A percentile compares a stretch with the other conserved stretches of the same genome.
Conservation (phyloP, 768 basidiomycete genomes). For the Coprinellus aureogranulatus region DNA sequence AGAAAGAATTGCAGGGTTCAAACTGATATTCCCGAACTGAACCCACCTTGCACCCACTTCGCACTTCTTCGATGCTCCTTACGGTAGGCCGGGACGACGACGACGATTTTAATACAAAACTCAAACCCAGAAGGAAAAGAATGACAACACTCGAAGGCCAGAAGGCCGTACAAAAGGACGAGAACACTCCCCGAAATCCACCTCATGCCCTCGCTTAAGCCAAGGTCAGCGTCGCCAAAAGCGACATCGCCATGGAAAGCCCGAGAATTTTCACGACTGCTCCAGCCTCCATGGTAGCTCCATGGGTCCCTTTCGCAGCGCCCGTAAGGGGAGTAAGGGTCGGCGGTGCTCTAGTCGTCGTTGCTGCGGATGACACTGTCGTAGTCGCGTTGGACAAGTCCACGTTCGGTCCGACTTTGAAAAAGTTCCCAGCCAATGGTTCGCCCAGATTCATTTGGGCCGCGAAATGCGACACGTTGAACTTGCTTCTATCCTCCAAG, state of each 20-base stretch:
- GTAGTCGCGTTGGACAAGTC: constrained; percentile 14
- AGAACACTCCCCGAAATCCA: neutral
- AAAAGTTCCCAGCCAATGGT: constrained; percentile 44
- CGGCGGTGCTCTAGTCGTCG: constrained; percentile 5
- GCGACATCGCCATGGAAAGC: neutral
- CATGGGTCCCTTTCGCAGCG: neutral
- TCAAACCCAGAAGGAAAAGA: no score
- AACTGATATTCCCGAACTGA: no score
- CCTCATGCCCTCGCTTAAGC: neutral
- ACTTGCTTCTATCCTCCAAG: constrained; percentile 33
- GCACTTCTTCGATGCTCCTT: no score
- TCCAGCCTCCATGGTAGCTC: neutral
- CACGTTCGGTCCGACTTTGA: constrained; percentile 29
- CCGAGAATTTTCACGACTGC: neutral
- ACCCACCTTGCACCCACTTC: no score
- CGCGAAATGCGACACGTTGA: constrained; percentile 39
- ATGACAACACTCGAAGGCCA: no score
- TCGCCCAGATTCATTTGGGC: constrained; percentile 28
- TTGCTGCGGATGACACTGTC: constrained; percentile 11
- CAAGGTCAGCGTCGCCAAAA: neutral
- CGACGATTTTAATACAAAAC: no score
- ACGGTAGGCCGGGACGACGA: no score
- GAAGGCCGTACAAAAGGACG: neutral
- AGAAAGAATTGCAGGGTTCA: no score
- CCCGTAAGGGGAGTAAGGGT: constrained; percentile 3